Evolutionary conservation across 345 rosid species (phyloP).

Genomic region (Sonneratia caseolaris): DNA sequence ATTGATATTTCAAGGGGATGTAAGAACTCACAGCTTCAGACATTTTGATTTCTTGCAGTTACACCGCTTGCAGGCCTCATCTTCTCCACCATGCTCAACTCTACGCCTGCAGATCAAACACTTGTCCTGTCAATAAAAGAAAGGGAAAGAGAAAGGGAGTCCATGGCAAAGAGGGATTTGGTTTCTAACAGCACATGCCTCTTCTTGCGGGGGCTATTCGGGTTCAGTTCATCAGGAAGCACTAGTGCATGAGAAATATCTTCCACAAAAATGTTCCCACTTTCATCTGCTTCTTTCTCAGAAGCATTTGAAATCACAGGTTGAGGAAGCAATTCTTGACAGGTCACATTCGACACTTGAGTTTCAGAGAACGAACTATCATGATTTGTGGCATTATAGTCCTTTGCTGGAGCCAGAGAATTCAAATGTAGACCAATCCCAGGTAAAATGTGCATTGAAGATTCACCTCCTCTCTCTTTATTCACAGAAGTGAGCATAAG

Average conservation of each 20-base stretch:
- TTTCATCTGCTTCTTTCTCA: slow-evolving; percentile 32
- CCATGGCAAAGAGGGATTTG: background rate
- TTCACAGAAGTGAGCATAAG: slow-evolving; percentile 31
- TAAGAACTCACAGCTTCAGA: slow-evolving; percentile 80
- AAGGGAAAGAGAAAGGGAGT: slow-evolving; percentile 7
- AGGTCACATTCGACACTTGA: slow-evolving; percentile 29
- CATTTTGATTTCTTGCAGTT: slow-evolving; percentile 97
- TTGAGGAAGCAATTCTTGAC: slow-evolving; percentile 31
- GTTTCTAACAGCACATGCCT: slow-evolving; percentile 28
- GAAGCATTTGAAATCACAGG: slow-evolving; percentile 27
- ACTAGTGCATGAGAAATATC: slow-evolving; percentile 43
- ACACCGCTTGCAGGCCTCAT: slow-evolving; percentile 83
- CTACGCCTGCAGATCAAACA: slow-evolving; percentile 38
- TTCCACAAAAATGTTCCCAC: slow-evolving; percentile 33
- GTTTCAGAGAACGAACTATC: slow-evolving; percentile 38
- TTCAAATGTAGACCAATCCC: slow-evolving; percentile 94
- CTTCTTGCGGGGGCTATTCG: slow-evolving; percentile 72
- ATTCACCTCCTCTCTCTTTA: slow-evolving; percentile 22
- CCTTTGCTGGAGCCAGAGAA: slow-evolving; percentile 54
- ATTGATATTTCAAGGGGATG: background rate
- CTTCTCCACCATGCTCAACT: slow-evolving; percentile 57
- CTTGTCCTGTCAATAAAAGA: slow-evolving; percentile 25
- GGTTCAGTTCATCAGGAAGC: slow-evolving; percentile 47
- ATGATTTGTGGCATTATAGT: slow-evolving; percentile 23
- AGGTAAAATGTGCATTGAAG: slow-evolving; percentile 52